A percentile compares a stretch with the other conserved stretches of the same genome.
Conservation (phyloP, 768 basidiomycete genomes). For the Tylopilus subfusipes region DNA sequence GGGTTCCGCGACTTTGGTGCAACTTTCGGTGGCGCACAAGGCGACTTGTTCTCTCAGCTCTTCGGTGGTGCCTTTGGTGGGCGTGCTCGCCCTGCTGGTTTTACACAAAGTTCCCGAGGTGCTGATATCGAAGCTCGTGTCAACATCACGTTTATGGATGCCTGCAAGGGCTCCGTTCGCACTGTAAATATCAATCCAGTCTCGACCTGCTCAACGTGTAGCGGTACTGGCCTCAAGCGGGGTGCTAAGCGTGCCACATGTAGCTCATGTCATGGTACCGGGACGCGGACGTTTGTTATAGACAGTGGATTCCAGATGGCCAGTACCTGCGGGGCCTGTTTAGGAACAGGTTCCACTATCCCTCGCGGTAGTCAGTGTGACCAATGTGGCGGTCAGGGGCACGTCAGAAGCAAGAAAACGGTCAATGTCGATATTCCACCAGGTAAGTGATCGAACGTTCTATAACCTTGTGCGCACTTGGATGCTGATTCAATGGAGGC, state of each 20-base stretch:
- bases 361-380: constrained; percentile 77
- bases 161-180: constrained; percentile 84
- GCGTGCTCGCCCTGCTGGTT: constrained; percentile 40
- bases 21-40: constrained; percentile 50
- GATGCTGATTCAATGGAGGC: constrained; percentile 43
- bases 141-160: constrained; percentile 84
- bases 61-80: constrained; percentile 69
- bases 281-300: constrained; percentile 84
- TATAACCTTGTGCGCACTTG: not conserved
- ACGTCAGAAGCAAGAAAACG: constrained; percentile 74
- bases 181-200: constrained; percentile 78
- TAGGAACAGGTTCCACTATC: constrained; percentile 75
- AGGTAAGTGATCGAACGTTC: constrained; percentile 47
- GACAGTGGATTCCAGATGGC: constrained; percentile 97
- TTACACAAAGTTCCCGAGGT: constrained; percentile 51
- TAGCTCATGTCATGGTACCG: constrained; percentile 77
- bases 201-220: constrained; percentile 78
- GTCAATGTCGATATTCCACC: constrained; percentile 83
- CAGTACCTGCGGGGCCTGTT: constrained; percentile 80
- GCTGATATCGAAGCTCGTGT: constrained; percentile 79
- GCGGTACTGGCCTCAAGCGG: constrained; percentile 80
- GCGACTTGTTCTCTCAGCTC: constrained; percentile 81
- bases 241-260: constrained; percentile 84
- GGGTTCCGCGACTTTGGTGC: constrained; percentile 71
- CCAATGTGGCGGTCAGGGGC: constrained; percentile 81